Base-by-base conservation (phyloP, 2,329 filamentous ascomycete genomes). In the Fusarium sp. region DNA sequence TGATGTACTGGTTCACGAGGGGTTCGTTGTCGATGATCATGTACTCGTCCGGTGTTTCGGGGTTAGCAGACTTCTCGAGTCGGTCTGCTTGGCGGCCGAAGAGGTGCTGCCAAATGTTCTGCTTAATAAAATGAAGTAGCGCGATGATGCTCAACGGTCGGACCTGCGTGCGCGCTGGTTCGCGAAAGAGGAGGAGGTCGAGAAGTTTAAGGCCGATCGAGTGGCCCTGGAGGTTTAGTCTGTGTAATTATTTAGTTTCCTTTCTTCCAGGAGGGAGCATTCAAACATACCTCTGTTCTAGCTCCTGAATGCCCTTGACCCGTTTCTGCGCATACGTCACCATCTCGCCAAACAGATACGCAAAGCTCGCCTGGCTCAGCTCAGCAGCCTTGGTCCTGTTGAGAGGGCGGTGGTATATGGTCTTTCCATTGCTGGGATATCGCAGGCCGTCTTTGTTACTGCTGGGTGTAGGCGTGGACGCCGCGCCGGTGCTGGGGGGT, bases 21-120 rank as follows among this genome's bases (percentile, higher is more conserved):
- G 96, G 96, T 77, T 98, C 96, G 80, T 99, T 98, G 81, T 99
- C 96, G 73, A 94, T 93, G 73, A 99, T 96, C 95, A 99, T 98
- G 84, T 98, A 99, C 83, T 98, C 95, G 72, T 96, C 93, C 10
- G 93, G 90, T 51, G 94, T 95, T 52, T 90, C 88, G 10, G 92
- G 90, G 74, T 92, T 90, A 53, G 89, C 89, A 60, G 89, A 93
- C 81, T 96, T 94, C 82, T 99, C 96, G 59, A 99, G 89, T 19
- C 93, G 91, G 81, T 98, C 95, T 26, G 96, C 96, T 56, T 94
- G 90, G 2, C 95, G 91, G 36, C 88, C 89, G 79, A 99, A 99
- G 47, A 99, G 91, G 79, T 97, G 92, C 70, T 91, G 89, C 92
- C 95, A 99, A 55, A 97, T 85, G 55, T 91, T 91, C 65, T 94